phyloP scores from a whole-genome alignment of 768 basidiomycete genomes.

The Butyriboletus loyo region DNA sequence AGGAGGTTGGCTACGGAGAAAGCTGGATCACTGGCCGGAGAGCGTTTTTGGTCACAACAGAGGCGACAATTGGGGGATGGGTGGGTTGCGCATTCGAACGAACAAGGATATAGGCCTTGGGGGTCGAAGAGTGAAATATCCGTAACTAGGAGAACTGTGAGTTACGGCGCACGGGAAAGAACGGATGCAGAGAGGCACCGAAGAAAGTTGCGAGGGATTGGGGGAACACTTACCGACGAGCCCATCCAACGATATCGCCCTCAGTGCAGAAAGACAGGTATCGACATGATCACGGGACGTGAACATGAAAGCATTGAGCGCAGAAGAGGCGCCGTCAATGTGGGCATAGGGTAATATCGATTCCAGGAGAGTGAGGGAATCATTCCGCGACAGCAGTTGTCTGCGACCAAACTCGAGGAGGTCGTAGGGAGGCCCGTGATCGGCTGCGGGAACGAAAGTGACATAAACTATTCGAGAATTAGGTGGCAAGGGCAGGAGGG shows the following conservation, averaged over 20 bases:
- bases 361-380: slow-evolving; percentile 39
- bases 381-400: slow-evolving; percentile 40
- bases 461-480: slow-evolving; percentile 44
- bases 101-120: slow-evolving; percentile 52
- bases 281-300: slow-evolving; percentile 34
- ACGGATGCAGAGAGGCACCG: not conserved
- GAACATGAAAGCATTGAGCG: slow-evolving; percentile 59
- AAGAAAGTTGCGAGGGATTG: not conserved
- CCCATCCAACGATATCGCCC: slow-evolving; percentile 44
- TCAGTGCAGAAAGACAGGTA: slow-evolving; percentile 33
- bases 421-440: slow-evolving; percentile 33
- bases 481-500: slow-evolving; percentile 44
- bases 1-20: slow-evolving; percentile 38
- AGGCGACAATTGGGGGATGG: slow-evolving; percentile 37
- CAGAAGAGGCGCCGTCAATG: slow-evolving; percentile 40
- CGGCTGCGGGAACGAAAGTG: slow-evolving; percentile 38
- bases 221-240: slow-evolving; percentile 45
- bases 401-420: slow-evolving; percentile 56
- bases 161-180: not conserved
- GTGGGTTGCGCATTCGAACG: slow-evolving; percentile 41
- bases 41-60: slow-evolving; percentile 30
- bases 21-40: slow-evolving; percentile 15
- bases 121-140: slow-evolving; percentile 46
- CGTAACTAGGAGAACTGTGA: slow-evolving; percentile 34
- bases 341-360: slow-evolving; percentile 53